These are phyloP conservation scores for Testicularia cyperi DNA, from an alignment of 1,284 basidiomycete species.

Conservation along the genomic window DNA sequence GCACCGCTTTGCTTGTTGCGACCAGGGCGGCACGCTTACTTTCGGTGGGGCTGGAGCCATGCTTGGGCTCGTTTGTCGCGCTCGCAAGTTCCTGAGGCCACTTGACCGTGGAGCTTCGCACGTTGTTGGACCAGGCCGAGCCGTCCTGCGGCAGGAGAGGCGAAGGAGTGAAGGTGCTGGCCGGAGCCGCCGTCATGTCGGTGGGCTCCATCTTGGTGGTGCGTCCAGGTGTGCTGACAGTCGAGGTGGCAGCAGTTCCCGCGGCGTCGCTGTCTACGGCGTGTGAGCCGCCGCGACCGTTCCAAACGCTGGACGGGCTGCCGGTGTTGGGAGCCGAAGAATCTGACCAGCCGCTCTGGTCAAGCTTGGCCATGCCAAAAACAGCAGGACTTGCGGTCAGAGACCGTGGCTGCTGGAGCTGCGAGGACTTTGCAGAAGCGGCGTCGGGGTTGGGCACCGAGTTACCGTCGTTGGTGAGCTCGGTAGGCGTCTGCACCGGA, in stretches of 20 bases:
- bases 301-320: conserved; percentile 37
- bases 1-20: too few species aligned
- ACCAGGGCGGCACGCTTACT: conserved; percentile 16
- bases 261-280: conserved; percentile 30
- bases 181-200: conserved; percentile 7
- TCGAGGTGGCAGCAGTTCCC: conserved; percentile 27
- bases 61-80: conserved; percentile 1
- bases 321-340: conserved; percentile 7
- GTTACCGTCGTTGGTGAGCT: neutral
- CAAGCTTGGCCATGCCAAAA: conserved; percentile 20
- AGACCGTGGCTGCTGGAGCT: conserved; percentile 4
- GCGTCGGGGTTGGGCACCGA: neutral
- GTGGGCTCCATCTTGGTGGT: conserved; percentile 11
- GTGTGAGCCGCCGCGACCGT: conserved; percentile 16
- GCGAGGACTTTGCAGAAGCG: neutral
- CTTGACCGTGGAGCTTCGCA: conserved; percentile 8
- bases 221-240: conserved; percentile 30
- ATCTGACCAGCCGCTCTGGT: conserved; percentile 27
- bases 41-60: conserved; percentile 13
- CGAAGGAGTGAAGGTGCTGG: conserved; percentile 19
- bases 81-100: conserved; percentile 20
- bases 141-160: conserved; percentile 28
- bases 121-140: conserved; percentile 26
- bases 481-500: neutral
- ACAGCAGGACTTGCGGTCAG: conserved; percentile 1